A percentile compares a stretch with the other conserved stretches of the same genome.
Conservation (phyloP, 345 rosid species). For the Raphanus sativus region DNA sequence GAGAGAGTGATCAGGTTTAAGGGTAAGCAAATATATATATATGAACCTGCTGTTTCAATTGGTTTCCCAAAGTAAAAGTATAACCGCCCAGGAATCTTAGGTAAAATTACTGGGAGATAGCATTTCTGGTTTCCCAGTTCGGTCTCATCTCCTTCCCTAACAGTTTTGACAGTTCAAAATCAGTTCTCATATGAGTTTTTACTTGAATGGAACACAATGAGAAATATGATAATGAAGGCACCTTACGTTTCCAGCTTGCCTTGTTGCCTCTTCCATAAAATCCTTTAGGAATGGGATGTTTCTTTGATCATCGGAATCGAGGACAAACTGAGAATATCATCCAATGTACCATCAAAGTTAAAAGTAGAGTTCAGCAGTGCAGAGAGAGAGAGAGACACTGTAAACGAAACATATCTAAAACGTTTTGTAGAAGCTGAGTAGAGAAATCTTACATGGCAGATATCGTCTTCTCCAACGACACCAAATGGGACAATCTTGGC, state of each 20-base stretch:
- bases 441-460: constrained; percentile 49
- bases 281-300: constrained; percentile 60
- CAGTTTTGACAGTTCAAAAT: not conserved
- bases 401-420: not conserved
- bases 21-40: no score
- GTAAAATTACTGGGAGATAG: constrained; percentile 52
- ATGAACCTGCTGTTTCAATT: constrained; percentile 54
- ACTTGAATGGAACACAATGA: not conserved
- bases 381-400: not conserved
- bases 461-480: constrained; percentile 31
- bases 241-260: constrained; percentile 47
- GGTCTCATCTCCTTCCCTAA: constrained; percentile 50
- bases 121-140: constrained; percentile 58
- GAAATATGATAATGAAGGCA: constrained; percentile 18
- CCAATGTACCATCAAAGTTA: not conserved
- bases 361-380: not conserved
- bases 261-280: constrained; percentile 40
- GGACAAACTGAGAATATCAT: constrained; percentile 45
- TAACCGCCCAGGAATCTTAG: constrained; percentile 73
- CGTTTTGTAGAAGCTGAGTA: not conserved
- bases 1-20: no score
- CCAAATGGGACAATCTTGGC: constrained; percentile 79
- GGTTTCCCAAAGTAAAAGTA: constrained; percentile 78
- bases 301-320: constrained; percentile 63
- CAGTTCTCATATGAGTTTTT: not conserved